phyloP scores from a whole-genome alignment of 805 yeast species.

The Saturnispora mendoncae region DNA sequence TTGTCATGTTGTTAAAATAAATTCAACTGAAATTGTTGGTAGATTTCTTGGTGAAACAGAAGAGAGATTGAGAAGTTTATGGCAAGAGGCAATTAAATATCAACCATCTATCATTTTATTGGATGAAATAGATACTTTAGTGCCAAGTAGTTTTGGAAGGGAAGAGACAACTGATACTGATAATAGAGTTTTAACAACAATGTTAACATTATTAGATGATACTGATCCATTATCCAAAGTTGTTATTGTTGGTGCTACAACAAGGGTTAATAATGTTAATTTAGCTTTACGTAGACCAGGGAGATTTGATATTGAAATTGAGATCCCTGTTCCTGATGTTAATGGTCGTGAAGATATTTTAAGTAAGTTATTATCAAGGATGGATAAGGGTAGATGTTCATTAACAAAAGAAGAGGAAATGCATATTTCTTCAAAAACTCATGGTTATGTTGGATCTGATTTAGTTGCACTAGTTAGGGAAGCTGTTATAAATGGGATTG shows the following conservation, averaged over 20 bases:
- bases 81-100: constrained; percentile 73
- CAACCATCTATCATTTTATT: constrained; percentile 85
- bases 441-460: constrained; percentile 98
- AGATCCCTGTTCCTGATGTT: constrained; percentile 88
- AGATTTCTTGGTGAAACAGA: constrained; percentile 95
- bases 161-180: constrained; percentile 92
- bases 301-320: constrained; percentile 87
- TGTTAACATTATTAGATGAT: constrained; percentile 75
- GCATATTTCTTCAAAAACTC: constrained; percentile 68
- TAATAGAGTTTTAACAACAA: constrained; percentile 80
- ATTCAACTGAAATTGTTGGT: constrained; percentile 87
- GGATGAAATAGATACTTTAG: constrained; percentile 90
- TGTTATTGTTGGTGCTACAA: constrained; percentile 84
- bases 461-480: constrained; percentile 81
- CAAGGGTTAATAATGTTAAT: constrained; percentile 84
- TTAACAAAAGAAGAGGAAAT: constrained; percentile 48
- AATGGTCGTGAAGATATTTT: constrained; percentile 71
- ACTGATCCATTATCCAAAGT: constrained; percentile 45
- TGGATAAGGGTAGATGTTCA: constrained; percentile 38
- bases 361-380: constrained; percentile 45
- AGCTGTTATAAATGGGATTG: constrained; percentile 75
- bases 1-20: constrained; percentile 78
- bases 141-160: constrained; percentile 48
- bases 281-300: constrained; percentile 89
- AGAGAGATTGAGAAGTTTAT: constrained; percentile 66